Percentiles rank a stretch among this genome's conserved stretches.
These are phyloP conservation scores for Chaetomium sp. DNA, from an alignment of 2,329 filamentous ascomycete species.

Conservation along the genomic window DNA sequence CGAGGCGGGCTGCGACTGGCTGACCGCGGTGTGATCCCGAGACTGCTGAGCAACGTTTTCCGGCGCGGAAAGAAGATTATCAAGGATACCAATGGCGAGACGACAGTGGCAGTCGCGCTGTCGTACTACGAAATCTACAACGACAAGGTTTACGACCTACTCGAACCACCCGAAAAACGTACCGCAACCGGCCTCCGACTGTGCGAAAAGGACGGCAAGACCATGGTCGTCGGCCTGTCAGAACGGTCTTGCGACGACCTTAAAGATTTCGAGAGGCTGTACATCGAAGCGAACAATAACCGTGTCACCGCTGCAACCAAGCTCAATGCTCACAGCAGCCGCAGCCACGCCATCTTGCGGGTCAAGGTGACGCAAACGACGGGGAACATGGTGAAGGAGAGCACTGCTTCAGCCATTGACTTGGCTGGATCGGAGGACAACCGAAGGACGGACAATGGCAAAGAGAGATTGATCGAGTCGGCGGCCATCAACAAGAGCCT, in stretches of 20 bases:
- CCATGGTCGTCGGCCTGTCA: slow-evolving; percentile 76
- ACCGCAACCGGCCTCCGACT: slow-evolving; percentile 73
- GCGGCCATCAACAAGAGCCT: slow-evolving; percentile 97
- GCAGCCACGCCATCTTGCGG: slow-evolving; percentile 84
- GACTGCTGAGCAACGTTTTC: slow-evolving; percentile 79
- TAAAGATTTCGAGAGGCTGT: slow-evolving; percentile 83
- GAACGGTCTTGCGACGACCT: slow-evolving; percentile 76
- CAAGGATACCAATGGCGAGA: slow-evolving; percentile 68
- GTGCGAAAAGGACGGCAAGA: slow-evolving; percentile 80
- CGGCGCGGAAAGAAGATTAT: slow-evolving; percentile 76
- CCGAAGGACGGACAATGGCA: slow-evolving; percentile 85
- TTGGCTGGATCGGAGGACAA: slow-evolving; percentile 95
- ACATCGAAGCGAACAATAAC: slow-evolving; percentile 88
- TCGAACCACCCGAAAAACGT: slow-evolving; percentile 82
- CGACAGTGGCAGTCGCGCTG: slow-evolving; percentile 65
- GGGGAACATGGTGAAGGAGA: slow-evolving; percentile 61
- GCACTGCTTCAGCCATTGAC: slow-evolving; percentile 89
- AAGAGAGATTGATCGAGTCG: slow-evolving; percentile 87
- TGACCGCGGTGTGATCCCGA: slow-evolving; percentile 81
- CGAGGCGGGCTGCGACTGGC: slow-evolving; percentile 79
- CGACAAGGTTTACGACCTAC: slow-evolving; percentile 87
- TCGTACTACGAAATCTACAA: slow-evolving; percentile 98
- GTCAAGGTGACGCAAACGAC: slow-evolving; percentile 80
- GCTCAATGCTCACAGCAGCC: slow-evolving; percentile 83
- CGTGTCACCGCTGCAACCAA: slow-evolving; percentile 85